These are phyloP conservation scores for Monilinia fructicola DNA, from an alignment of 2,329 filamentous ascomycete genomes.

Conservation along the genomic window DNA sequence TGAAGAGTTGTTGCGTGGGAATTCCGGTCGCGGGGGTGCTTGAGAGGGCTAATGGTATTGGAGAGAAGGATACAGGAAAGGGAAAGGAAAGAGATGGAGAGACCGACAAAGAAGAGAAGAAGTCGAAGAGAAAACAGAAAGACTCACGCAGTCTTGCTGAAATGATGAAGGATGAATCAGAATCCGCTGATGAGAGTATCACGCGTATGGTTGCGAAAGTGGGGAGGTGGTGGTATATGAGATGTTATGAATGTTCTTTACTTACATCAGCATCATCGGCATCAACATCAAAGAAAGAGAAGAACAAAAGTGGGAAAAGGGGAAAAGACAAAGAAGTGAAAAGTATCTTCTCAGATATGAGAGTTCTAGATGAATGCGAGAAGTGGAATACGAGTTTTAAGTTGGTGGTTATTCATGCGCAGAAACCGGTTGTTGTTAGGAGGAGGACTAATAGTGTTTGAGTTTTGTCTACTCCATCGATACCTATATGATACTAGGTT, in stretches of 20 bases:
- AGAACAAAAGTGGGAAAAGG: not conserved
- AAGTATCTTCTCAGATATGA: slow-evolving; percentile 77
- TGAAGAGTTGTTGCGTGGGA: slow-evolving; percentile 75
- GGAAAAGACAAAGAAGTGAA: slow-evolving; percentile 35
- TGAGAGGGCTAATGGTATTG: not conserved
- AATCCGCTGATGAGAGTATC: slow-evolving; percentile 77
- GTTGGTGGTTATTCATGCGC: slow-evolving; percentile 80
- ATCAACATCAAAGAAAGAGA: not conserved
- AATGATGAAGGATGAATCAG: slow-evolving; percentile 69
- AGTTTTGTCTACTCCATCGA: slow-evolving; percentile 8
- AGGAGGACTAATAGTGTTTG: slow-evolving; percentile 37
- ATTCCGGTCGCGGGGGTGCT: slow-evolving; percentile 67
- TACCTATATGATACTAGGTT: too few relatives aligned
- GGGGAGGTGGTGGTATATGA: slow-evolving; percentile 93
- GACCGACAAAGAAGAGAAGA: slow-evolving; percentile 41
- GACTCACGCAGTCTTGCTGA: slow-evolving; percentile 57
- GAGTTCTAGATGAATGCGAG: slow-evolving; percentile 79
- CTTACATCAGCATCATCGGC: not conserved
- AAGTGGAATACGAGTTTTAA: slow-evolving; percentile 84
- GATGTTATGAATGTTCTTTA: slow-evolving; percentile 70
- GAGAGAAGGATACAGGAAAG: slow-evolving; percentile 25
- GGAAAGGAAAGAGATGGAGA: slow-evolving; percentile 28
- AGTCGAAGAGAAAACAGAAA: slow-evolving; percentile 45
- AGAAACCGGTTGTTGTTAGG: slow-evolving; percentile 36
- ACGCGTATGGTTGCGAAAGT: slow-evolving; percentile 90